phyloP scores from a whole-genome alignment of 2,329 filamentous ascomycete species.

The Epichloe hybrida region DNA sequence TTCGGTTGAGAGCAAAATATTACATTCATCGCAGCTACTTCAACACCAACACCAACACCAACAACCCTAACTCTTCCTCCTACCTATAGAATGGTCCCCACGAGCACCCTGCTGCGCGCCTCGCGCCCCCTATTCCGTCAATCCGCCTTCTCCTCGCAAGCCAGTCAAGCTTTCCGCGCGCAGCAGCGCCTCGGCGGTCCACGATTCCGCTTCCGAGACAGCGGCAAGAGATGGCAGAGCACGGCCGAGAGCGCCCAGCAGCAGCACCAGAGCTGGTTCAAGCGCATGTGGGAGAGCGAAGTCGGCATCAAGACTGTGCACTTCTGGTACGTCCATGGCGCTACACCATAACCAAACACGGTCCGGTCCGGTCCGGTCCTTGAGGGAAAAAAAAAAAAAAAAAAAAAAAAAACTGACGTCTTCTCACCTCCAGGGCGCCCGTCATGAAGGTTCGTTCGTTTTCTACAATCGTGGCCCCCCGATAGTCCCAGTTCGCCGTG shows the following conservation, averaged over 20 bases:
- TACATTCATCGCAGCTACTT: neutral
- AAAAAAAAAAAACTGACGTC: neutral
- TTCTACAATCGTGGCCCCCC: neutral
- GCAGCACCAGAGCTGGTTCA: slow-evolving; percentile 44
- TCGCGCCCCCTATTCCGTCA: slow-evolving; percentile 42
- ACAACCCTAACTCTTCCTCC: neutral
- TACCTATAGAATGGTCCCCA: slow-evolving; percentile 25
- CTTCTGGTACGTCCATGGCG: slow-evolving; percentile 57
- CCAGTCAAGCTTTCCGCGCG: slow-evolving; percentile 34
- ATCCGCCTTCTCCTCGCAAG: slow-evolving; percentile 16
- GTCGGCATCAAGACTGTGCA: slow-evolving; percentile 86
- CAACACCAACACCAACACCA: neutral
- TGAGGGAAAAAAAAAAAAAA: too few relatives aligned
- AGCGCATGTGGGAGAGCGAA: slow-evolving; percentile 73
- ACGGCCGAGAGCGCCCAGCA: slow-evolving; percentile 38
- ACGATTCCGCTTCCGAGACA: slow-evolving; percentile 25
- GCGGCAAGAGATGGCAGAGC: slow-evolving; percentile 55
- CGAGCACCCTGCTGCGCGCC: slow-evolving; percentile 37
- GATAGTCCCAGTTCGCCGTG: too few relatives aligned
- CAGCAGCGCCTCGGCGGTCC: slow-evolving; percentile 9
- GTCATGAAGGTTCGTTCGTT: slow-evolving; percentile 60
- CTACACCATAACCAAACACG: too few relatives aligned
- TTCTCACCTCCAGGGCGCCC: slow-evolving; percentile 52
- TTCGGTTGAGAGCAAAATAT: neutral
- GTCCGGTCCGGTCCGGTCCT: too few relatives aligned